Percentiles rank a stretch among this genome's conserved stretches.
These are phyloP conservation scores for Aspergillus biplanus DNA, from an alignment of 495 filamentous ascomycete species.

Conservation along the genomic window DNA sequence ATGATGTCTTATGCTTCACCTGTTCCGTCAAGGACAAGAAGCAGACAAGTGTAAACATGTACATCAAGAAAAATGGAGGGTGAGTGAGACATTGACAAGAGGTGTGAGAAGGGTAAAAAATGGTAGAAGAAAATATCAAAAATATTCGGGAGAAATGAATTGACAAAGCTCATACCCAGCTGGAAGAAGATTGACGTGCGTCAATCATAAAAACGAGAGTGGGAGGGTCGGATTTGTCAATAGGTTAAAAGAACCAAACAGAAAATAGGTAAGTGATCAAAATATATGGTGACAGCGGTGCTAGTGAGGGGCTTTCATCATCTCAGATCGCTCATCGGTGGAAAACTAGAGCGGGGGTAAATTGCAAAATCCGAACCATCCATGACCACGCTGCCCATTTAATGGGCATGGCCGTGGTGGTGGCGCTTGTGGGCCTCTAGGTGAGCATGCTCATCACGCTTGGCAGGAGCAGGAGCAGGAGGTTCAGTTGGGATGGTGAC, in stretches of 20 bases:
- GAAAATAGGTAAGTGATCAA: neutral
- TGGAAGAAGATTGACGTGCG: neutral
- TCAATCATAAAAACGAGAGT: slow-evolving; percentile 10
- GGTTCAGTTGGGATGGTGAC: slow-evolving; percentile 31
- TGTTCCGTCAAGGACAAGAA: slow-evolving; percentile 5
- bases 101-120: neutral
- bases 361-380: neutral
- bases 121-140: slow-evolving; percentile 11
- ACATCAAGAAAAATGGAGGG: slow-evolving; percentile 4
- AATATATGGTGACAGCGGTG: slow-evolving; percentile 1
- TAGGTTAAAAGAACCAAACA: slow-evolving; percentile 8
- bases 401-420: slow-evolving; percentile 26
- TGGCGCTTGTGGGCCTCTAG: slow-evolving; percentile 28
- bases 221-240: slow-evolving; percentile 4
- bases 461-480: slow-evolving; percentile 7
- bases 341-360: neutral
- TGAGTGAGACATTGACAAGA: slow-evolving; percentile 4
- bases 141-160: slow-evolving; percentile 16
- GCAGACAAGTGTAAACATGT: slow-evolving; percentile 9
- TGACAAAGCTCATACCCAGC: slow-evolving; percentile 15
- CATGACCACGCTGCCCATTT: neutral
- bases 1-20: slow-evolving; percentile 7
- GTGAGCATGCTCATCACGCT: slow-evolving; percentile 17
- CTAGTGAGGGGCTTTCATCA: neutral
- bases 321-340: slow-evolving; percentile 12